phyloP scores from a whole-genome alignment of 495 filamentous ascomycete genomes.

The Xylaria intraflava region DNA sequence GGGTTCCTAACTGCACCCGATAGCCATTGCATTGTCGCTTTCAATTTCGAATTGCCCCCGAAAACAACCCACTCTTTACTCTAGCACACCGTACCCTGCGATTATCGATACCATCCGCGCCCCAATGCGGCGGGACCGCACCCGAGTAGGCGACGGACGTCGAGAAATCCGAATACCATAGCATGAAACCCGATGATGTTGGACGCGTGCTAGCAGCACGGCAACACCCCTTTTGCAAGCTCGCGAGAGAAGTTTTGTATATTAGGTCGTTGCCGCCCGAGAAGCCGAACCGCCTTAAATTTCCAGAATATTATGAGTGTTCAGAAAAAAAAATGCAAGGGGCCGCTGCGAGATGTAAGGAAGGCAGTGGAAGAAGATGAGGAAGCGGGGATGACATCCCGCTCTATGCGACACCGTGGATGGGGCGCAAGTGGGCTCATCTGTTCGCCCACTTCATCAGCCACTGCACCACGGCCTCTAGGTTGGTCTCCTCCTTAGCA shows the following conservation, averaged over 20 bases:
- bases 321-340: constrained; percentile 25
- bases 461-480: constrained; percentile 96
- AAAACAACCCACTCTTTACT: constrained; percentile 16
- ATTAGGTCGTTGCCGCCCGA: constrained; percentile 42
- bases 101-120: constrained; percentile 22
- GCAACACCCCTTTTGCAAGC: constrained; percentile 17
- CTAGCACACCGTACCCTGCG: constrained; percentile 20
- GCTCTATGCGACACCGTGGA: constrained; percentile 3
- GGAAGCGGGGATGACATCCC: constrained; percentile 1
- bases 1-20: constrained; percentile 18
- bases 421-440: constrained; percentile 20
- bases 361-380: constrained; percentile 8
- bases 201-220: not conserved
- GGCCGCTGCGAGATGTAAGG: constrained; percentile 18
- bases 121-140: constrained; percentile 17
- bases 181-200: constrained; percentile 12
- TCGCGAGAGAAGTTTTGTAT: constrained; percentile 32
- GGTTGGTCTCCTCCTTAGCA: constrained; percentile 96
- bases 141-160: constrained; percentile 20
- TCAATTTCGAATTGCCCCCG: constrained; percentile 13
- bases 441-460: constrained; percentile 78
- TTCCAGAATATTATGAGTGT: constrained; percentile 29
- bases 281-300: constrained; percentile 33
- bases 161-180: constrained; percentile 15
- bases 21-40: constrained; percentile 8